Evolutionary conservation across 495 filamentous ascomycete genomes (phyloP), one percentile per base, ranked within the genome.

Genomic region (Penicillium bovifimosum): DNA sequence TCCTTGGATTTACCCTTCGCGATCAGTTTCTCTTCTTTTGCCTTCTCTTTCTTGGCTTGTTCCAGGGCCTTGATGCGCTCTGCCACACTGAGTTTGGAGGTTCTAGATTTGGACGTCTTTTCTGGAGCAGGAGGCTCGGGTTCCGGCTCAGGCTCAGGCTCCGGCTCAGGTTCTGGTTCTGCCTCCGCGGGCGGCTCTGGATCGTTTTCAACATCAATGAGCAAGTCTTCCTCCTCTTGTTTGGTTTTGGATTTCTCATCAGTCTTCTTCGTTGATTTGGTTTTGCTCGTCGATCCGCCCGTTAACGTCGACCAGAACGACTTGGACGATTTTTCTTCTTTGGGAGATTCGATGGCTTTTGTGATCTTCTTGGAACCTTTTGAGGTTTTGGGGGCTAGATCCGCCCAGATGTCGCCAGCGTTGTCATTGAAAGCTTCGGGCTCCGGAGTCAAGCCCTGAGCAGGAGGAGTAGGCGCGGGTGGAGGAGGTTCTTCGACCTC

Each of bases 31-130:
- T 73, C 66, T 32, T 65, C 69, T 43, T 70, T 69, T 8, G 59
- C 44, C 49, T 68, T 69, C 9, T 77, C 70, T 50, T 67, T 71
- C 34, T 67, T 76, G 31, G 62, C 56, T 50, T 68, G 67, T 46
- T 79, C 74, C 39, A 81, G 62, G 33, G 64, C 67, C 53, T 73
- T 77, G 57, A 80, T 72, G 44, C 71, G 70, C 43, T 80, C 76
- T 16, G 71, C 70, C 17, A 80, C 68, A 5, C 76, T 76, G 10
- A 70, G 62, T 45, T 74, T 73, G 32, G 57, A 65, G 26, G 68
- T 50, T 63, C 76, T 79, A 26, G 65, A 52, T 64, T 77, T 80
- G 42, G 70, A 65, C 36, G 60, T 42, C 50, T 57, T 62, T 11
- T 52, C 53, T 49, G 62, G 57, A 29, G 42, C 36, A 5, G 49